Evolutionary conservation across 139 green algal genomes (phyloP).

Genomic region (Limnomonas spitsbergensis): DNA sequence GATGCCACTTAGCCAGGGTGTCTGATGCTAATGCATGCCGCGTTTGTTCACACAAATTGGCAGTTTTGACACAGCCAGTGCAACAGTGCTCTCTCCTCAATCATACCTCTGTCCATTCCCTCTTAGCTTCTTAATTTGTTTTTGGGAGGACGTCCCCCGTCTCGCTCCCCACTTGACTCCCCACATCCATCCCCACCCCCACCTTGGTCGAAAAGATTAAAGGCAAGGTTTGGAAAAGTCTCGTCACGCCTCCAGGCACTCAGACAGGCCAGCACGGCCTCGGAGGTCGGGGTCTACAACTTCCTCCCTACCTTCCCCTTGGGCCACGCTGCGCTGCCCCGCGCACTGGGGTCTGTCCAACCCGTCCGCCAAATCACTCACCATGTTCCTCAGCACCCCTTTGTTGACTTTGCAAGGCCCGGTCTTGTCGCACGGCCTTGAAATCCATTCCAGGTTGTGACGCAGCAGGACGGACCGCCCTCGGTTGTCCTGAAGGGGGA

Average conservation of each 20-base stretch:
- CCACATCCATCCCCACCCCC: too few relatives aligned
- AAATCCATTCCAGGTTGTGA: not conserved
- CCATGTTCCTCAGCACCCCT: not conserved
- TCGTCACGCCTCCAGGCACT: not conserved
- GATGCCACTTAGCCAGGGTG: too few relatives aligned
- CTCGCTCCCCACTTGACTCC: too few relatives aligned
- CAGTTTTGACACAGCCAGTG: too few relatives aligned
- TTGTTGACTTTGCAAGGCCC: not conserved
- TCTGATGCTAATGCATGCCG: too few relatives aligned
- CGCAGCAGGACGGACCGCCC: not conserved
- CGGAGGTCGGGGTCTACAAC: not conserved
- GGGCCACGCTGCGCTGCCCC: not conserved
- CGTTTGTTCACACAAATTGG: too few relatives aligned
- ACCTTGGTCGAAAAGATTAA: not conserved
- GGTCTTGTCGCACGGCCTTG: not conserved
- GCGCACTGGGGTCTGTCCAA: not conserved
- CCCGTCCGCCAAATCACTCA: not conserved
- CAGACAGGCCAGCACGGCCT: not conserved
- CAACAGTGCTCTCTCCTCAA: too few relatives aligned
- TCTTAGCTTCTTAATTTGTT: too few relatives aligned
- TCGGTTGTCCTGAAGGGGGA: not conserved
- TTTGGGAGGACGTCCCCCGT: too few relatives aligned
- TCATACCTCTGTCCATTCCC: too few relatives aligned
- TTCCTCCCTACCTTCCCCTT: not conserved
- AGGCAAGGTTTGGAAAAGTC: not conserved